Base-by-base conservation (phyloP, 352 stramenopile genomes). In the Pythium phragmiticola region DNA sequence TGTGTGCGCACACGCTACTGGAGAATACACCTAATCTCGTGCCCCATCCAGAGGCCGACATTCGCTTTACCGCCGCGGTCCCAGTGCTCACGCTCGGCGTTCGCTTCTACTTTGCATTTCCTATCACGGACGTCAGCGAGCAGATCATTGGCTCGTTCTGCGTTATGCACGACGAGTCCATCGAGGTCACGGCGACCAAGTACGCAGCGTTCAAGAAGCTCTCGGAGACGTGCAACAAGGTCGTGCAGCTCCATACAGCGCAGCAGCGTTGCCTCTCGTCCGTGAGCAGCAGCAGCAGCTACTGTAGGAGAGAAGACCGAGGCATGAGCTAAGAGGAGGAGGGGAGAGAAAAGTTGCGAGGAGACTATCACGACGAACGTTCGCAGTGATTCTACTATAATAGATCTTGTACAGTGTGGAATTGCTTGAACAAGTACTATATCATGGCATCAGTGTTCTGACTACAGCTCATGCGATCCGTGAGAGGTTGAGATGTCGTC, bases 21-120 rank as follows among this genome's bases (percentile, higher is more conserved):
- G 39, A 46, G 11, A 46, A 16, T 2, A 17, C 39, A 12, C 39
- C 39, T 0, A 46, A 46, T 8, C 39, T 17, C 16, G 39, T 46
- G 39, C 8, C 14, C 17, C 74, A 87, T 46, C 66, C 70, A 0
- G 73, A 83, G 30, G 58, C 75, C 2, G 82, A 90, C 63, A 77
- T 89, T 51, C 82, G 82, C 14, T 88, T 90, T 19, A 36, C 37
- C 28, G 64, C 74, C 39, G 21, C 52, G 26, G 26, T 46, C 28
- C 8, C 47, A 11, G 59, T 60, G 16, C 62, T 78, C 26, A 50
- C 55, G 16, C 72, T 78, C 49, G 63, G 68, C 14, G 69, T 79
- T 16, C 77, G 73, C 48, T 91, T 87, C 61, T 89, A 91, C 75
- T 89, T 77, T 61, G 82, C 77, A 5, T 88, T 89, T 26, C 82